Conservation (phyloP, 192 early-diverging fungal species). For the Spizellomyces punctatus region DNA sequence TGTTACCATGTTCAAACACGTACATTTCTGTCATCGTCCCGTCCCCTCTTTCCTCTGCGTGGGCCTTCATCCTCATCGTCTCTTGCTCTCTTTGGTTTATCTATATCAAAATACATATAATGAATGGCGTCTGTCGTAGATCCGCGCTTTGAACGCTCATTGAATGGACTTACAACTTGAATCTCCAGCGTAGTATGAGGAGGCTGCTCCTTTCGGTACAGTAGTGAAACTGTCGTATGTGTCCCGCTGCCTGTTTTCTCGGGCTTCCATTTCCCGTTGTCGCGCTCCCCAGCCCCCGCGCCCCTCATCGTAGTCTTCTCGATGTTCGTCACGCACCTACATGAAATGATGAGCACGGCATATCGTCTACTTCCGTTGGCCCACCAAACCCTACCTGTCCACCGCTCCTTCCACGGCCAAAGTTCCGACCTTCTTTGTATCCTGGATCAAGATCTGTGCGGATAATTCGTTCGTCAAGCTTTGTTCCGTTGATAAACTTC, state of each 20-base stretch:
- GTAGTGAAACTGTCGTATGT: constrained; percentile 45
- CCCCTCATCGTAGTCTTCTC: constrained; percentile 92
- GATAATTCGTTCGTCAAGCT: constrained; percentile 93
- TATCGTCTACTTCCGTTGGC: neutral
- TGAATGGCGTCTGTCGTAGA: neutral
- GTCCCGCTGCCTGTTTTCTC: constrained; percentile 65
- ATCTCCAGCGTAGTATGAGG: constrained; percentile 19
- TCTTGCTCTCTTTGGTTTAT: neutral
- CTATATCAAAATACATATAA: neutral
- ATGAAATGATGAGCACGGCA: no score
- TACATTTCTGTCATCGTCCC: constrained; percentile 19
- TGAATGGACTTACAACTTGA: constrained; percentile 6
- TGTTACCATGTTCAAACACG: neutral
- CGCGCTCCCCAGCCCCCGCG: constrained; percentile 95
- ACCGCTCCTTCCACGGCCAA: constrained; percentile 90
- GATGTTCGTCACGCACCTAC: constrained; percentile 88
- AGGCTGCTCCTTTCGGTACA: constrained; percentile 27
- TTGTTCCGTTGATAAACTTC: constrained; percentile 92
- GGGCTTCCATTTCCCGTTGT: constrained; percentile 49
- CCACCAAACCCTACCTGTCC: constrained; percentile 68
- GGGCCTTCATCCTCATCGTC: no score
- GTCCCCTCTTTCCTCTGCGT: constrained; percentile 20
- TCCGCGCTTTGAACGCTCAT: neutral
- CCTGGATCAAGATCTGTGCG: constrained; percentile 96
- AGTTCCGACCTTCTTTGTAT: constrained; percentile 89